phyloP scores from a whole-genome alignment of 441 rosid species.

The Gossypium armourianum region DNA sequence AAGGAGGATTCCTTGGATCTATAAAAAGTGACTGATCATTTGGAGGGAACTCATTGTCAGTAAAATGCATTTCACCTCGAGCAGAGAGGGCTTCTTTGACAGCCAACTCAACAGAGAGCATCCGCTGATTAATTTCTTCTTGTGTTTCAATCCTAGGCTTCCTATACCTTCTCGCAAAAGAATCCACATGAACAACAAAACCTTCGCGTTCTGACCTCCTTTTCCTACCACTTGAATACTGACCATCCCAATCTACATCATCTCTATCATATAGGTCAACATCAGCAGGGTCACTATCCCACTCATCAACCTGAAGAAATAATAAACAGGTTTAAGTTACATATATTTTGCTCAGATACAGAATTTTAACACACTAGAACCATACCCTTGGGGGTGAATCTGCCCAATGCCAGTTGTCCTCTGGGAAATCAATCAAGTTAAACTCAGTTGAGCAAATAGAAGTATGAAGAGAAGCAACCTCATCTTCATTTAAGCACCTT shows the following conservation, averaged over 20 bases:
- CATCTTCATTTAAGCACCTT: constrained; percentile 90
- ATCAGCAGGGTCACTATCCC: constrained; percentile 99
- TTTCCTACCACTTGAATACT: constrained; percentile 96
- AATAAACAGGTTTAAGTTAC: constrained; percentile 19
- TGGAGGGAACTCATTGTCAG: constrained; percentile 99
- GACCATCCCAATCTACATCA: constrained; percentile 99
- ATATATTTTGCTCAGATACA: background rate
- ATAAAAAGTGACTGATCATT: constrained; percentile 75
- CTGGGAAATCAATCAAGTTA: constrained; percentile 67
- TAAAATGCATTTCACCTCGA: constrained; percentile 72
- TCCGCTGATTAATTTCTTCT: constrained; percentile 88
- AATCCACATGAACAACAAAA: constrained; percentile 59
- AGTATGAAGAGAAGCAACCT: constrained; percentile 68
- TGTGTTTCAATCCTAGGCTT: constrained; percentile 91
- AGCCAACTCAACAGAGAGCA: constrained; percentile 95
- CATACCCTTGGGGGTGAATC: constrained; percentile 95
- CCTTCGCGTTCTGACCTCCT: constrained; percentile 80
- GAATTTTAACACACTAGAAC: constrained; percentile 17
- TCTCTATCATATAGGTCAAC: constrained; percentile 95
- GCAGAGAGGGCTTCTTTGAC: constrained; percentile 91
- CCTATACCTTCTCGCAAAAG: constrained; percentile 85
- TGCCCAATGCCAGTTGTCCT: constrained; percentile 97
- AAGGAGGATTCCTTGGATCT: constrained; percentile 72
- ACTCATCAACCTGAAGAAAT: constrained; percentile 73
- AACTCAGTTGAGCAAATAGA: constrained; percentile 63